These are phyloP conservation scores for Calocybe indica DNA, from an alignment of 768 basidiomycete species.

Conservation along the genomic window DNA sequence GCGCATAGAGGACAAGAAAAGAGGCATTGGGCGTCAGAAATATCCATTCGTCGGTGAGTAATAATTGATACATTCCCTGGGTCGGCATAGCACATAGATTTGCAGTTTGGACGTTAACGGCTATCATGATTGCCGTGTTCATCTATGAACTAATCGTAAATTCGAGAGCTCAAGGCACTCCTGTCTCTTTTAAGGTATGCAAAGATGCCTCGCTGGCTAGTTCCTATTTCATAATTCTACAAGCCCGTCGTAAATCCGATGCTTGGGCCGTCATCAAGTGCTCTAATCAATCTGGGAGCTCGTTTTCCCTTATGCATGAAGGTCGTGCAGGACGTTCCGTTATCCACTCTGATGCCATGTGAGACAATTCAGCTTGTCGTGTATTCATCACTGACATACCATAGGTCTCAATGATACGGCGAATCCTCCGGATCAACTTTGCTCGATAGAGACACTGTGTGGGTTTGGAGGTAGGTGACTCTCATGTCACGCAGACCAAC, in stretches of 20 bases:
- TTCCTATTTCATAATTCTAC: not conserved
- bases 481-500: not conserved
- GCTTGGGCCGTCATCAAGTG: constrained; percentile 84
- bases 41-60: constrained; percentile 69
- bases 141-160: constrained; percentile 86
- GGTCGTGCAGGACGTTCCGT: constrained; percentile 47
- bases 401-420: constrained; percentile 79
- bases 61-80: not conserved
- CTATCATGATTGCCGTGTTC: constrained; percentile 65
- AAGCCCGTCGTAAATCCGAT: constrained; percentile 83
- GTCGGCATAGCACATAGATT: constrained; percentile 8
- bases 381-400: not conserved
- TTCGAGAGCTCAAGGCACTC: constrained; percentile 66
- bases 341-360: constrained; percentile 37
- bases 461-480: constrained; percentile 69
- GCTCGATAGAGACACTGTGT: constrained; percentile 78
- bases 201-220: not conserved
- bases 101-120: constrained; percentile 58
- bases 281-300: constrained; percentile 82
- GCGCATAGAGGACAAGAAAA: constrained; percentile 82
- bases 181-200: constrained; percentile 77
- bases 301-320: constrained; percentile 96
- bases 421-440: constrained; percentile 65
- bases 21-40: constrained; percentile 77
- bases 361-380: not conserved